Conservation (phyloP, 2,329 filamentous ascomycete genomes). For the Alternaria viburni region DNA sequence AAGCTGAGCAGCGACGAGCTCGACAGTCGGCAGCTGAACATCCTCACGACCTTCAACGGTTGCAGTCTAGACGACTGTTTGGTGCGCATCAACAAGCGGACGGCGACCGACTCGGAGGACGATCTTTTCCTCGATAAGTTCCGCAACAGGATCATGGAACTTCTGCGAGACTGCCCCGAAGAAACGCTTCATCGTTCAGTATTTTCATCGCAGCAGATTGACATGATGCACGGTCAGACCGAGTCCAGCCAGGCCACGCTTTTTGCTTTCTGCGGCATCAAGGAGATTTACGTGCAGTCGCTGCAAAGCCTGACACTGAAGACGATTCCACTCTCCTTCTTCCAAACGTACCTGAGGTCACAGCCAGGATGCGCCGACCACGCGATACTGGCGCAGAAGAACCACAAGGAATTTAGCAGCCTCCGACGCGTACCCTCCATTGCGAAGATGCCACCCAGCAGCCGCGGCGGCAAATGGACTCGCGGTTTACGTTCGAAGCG, state of each 20-base stretch:
- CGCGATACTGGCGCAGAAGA: slow-evolving; percentile 51
- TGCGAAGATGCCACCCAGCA: slow-evolving; percentile 1
- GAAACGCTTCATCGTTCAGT: slow-evolving; percentile 51
- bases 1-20: slow-evolving; percentile 44
- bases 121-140: slow-evolving; percentile 39
- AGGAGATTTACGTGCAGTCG: slow-evolving; percentile 49
- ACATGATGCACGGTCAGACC: slow-evolving; percentile 37
- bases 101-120: slow-evolving; percentile 15
- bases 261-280: slow-evolving; percentile 55
- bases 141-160: slow-evolving; percentile 44
- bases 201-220: slow-evolving; percentile 52
- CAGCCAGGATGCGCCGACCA: slow-evolving; percentile 55
- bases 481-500: slow-evolving; percentile 16
- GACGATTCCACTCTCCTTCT: slow-evolving; percentile 54
- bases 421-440: slow-evolving; percentile 34
- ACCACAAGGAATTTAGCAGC: slow-evolving; percentile 55
- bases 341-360: slow-evolving; percentile 52
- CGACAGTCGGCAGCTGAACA: slow-evolving; percentile 26
- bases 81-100: slow-evolving; percentile 38
- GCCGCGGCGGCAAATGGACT: slow-evolving; percentile 22
- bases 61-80: slow-evolving; percentile 40
- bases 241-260: slow-evolving; percentile 44
- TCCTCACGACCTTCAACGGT: slow-evolving; percentile 36
- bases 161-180: slow-evolving; percentile 47
- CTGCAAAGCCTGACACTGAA: slow-evolving; percentile 34